Percentiles rank a stretch among this genome's conserved stretches.
Conservation (phyloP, 768 basidiomycete genomes). For the Phanerodontia chrysosporium region DNA sequence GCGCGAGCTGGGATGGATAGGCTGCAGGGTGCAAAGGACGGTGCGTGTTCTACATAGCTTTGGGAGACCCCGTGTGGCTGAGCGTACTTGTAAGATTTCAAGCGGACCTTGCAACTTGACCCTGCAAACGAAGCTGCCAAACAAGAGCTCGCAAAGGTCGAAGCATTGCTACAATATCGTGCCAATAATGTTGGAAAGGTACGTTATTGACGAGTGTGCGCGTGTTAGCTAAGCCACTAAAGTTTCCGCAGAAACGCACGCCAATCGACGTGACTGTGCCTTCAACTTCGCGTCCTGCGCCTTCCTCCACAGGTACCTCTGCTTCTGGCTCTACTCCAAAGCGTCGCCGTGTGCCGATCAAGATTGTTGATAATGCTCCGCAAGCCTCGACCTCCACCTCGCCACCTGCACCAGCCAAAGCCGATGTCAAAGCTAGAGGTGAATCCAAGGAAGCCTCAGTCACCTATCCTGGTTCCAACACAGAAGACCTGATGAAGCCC, state of each 20-base stretch:
- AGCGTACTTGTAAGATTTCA: conserved; percentile 49
- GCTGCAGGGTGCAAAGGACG: conserved; percentile 55
- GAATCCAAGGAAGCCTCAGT: neutral
- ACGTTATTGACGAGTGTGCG: no score
- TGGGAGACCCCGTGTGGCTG: neutral
- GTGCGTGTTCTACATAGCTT: conserved; percentile 32
- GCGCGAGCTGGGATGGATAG: conserved; percentile 57
- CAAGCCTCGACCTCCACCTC: conserved; percentile 6
- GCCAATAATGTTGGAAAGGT: conserved; percentile 30
- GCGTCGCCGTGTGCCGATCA: conserved; percentile 61
- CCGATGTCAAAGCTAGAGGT: neutral
- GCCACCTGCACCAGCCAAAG: conserved; percentile 6
- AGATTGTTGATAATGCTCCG: conserved; percentile 51
- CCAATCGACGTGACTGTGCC: conserved; percentile 18
- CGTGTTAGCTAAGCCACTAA: no score
- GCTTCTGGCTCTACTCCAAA: conserved; percentile 24
- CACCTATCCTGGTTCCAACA: neutral
- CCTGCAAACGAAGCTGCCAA: conserved; percentile 59
- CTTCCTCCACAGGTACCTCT: neutral
- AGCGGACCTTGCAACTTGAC: conserved; percentile 54
- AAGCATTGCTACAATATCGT: conserved; percentile 33
- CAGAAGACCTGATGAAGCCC: conserved; percentile 31
- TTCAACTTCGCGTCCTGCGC: neutral
- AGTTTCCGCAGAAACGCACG: conserved; percentile 23
- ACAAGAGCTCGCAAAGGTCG: conserved; percentile 55